Evolutionary conservation across 805 yeast species (phyloP), one percentile per base, ranked within the genome.

Genomic region (Cyberlindnera petersonii): DNA sequence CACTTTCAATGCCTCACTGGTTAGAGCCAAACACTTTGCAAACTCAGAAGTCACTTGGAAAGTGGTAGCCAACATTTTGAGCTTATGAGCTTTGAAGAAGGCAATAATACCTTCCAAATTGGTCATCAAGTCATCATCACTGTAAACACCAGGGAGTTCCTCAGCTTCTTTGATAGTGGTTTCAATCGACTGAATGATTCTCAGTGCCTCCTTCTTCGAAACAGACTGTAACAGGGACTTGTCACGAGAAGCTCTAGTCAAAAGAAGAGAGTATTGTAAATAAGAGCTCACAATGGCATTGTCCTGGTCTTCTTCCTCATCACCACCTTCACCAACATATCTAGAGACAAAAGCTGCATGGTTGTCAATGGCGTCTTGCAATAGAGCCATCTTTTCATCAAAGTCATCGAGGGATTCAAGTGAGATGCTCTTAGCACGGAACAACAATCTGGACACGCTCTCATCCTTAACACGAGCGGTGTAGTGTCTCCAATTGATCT

Each of bases 61-160:
- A n/a, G n/a, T n/a, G n/a, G n/a, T n/a, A 7, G 80, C 75, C 15
- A 82, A 53, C 15, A 65, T 58, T 21, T 61, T 49, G 11, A 69
- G 52, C 49, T 75, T 75, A 35, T 61, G 50, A 26, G 72, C 62
- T n/a, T 54, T 50, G 58, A 72, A 84, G 44, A 66, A 77, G 8
- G 56, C 53, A 22, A 65, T 63, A 50, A 86, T 62, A 13, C 69
- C 49, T 10, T 66, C 69, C 31, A 93, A 65, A 8, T 82, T 74
- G 6, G 64, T 62, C 45, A 66, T 58, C 39, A 91, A 68, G 17
- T 72, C 79, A 37, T 84, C 93, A 56, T 87, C 95, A 37, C 86
- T 85, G 55, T 83, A 79, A 15, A 91, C 95, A 69, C 98, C 98
- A 0, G 97, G 96, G 36, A 93, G 70, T 44, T 87, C 95, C 53